Conservation (phyloP, 164 flowering plant species). For the Tetrastigma voinierianum region DNA sequence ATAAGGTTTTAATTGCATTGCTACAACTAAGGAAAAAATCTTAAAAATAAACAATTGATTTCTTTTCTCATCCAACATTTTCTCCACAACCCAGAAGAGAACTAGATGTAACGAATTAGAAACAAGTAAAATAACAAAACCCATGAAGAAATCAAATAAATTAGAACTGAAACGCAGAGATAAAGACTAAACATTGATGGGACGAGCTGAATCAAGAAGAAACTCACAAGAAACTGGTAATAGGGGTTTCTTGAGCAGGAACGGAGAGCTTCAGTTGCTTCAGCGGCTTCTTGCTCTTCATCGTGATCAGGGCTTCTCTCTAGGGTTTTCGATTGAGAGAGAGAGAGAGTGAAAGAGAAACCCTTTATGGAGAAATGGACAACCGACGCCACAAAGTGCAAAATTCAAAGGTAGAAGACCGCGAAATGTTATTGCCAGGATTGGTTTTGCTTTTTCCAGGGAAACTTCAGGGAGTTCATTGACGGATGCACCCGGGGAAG, state of each 20-base stretch:
- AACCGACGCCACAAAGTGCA: neutral
- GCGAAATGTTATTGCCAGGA: conserved; percentile 10
- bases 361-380: conserved; percentile 1
- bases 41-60: neutral
- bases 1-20: too few relatives aligned
- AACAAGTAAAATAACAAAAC: neutral
- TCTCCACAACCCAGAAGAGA: conserved; percentile 7
- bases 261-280: conserved; percentile 91
- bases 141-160: neutral
- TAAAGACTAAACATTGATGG: neutral
- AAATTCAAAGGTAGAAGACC: conserved; percentile 23
- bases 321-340: conserved; percentile 6
- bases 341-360: conserved; percentile 18
- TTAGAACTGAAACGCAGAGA: neutral
- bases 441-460: too few relatives aligned
- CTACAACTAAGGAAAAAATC: neutral
- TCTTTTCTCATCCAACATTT: neutral
- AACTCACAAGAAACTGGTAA: conserved; percentile 76
- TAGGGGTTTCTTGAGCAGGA: conserved; percentile 81
- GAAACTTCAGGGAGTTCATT: too few relatives aligned
- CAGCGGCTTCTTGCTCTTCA: conserved; percentile 80
- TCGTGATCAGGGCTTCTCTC: conserved; percentile 15
- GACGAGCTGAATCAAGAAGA: neutral
- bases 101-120: neutral
- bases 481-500: too few relatives aligned